These are phyloP conservation scores for Phytophthora constricta DNA, from an alignment of 352 stramenopile species.

Conservation along the genomic window DNA sequence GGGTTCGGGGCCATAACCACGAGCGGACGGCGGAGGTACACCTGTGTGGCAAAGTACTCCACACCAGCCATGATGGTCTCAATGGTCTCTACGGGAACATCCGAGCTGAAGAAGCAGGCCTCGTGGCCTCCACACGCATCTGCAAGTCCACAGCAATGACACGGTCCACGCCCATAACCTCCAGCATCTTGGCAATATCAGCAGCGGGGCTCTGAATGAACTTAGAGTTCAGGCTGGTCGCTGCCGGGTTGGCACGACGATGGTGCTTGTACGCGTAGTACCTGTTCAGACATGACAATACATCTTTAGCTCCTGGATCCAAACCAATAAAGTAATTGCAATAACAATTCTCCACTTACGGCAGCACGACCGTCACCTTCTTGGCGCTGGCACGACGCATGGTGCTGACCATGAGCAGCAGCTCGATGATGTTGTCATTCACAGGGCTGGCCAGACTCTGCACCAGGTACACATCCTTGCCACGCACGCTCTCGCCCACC, in stretches of 20 bases:
- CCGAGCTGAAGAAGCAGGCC: constrained; percentile 92
- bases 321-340: neutral
- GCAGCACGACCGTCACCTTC: constrained; percentile 94
- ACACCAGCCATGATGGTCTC: constrained; percentile 91
- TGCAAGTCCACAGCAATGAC: constrained; percentile 95
- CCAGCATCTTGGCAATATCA: constrained; percentile 93
- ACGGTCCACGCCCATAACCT: constrained; percentile 94
- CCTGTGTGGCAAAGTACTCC: constrained; percentile 92
- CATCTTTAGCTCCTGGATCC: constrained; percentile 6
- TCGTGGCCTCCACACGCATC: constrained; percentile 90
- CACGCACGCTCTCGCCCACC: constrained; percentile 92
- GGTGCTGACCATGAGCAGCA: constrained; percentile 95
- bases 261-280: constrained; percentile 96
- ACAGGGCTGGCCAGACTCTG: constrained; percentile 92
- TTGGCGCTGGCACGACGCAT: constrained; percentile 94
- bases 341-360: constrained; percentile 53
- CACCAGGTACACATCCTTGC: constrained; percentile 95
- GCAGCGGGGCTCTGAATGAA: constrained; percentile 90
- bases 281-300: constrained; percentile 30
- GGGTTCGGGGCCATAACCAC: constrained; percentile 92
- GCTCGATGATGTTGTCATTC: constrained; percentile 96
- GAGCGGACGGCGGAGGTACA: constrained; percentile 76
- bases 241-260: constrained; percentile 82
- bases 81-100: constrained; percentile 93
- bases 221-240: constrained; percentile 92